Evolutionary conservation across 371 early-diverging fungal species (phyloP).

Genomic region (Rhizomucor miehei): DNA sequence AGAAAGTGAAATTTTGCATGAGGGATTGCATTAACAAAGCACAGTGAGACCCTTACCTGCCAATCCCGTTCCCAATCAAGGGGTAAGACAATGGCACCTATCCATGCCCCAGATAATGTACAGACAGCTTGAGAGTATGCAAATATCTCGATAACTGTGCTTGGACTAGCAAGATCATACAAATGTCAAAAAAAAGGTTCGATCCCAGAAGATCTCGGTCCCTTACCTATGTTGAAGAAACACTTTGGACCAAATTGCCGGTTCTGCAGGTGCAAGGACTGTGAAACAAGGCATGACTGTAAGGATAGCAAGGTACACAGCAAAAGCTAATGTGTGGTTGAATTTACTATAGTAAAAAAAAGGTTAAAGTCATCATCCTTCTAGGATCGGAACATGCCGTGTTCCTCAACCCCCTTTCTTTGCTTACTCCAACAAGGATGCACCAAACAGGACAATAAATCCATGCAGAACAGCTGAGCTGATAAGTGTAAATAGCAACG

Average conservation of each 20-base stretch:
- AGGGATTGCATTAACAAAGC: background rate
- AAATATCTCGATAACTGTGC: constrained; percentile 36
- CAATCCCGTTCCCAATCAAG: constrained; percentile 53
- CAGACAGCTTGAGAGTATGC: constrained; percentile 44
- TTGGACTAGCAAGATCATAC: constrained; percentile 28
- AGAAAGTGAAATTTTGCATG: background rate
- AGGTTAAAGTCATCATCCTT: background rate
- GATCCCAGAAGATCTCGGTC: background rate
- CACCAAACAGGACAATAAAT: constrained; percentile 41
- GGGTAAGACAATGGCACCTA: constrained; percentile 49
- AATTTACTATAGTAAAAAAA: constrained; percentile 19
- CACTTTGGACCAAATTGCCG: constrained; percentile 29
- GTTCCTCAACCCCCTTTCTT: background rate
- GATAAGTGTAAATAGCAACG: constrained; percentile 16
- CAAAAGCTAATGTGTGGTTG: constrained; percentile 35
- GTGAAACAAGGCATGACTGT: constrained; percentile 34
- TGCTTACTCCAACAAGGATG: constrained; percentile 37
- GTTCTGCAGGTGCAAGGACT: constrained; percentile 15
- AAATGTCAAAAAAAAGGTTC: background rate
- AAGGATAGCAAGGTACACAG: constrained; percentile 38
- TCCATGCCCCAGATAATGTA: constrained; percentile 47
- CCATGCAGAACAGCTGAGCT: constrained; percentile 26
- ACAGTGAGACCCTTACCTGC: constrained; percentile 26
- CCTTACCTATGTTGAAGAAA: constrained; percentile 43
- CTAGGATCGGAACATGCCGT: too few relatives aligned